These are phyloP conservation scores for Saccharomyces jurei DNA, from an alignment of 805 yeast genomes.

Conservation along the genomic window DNA sequence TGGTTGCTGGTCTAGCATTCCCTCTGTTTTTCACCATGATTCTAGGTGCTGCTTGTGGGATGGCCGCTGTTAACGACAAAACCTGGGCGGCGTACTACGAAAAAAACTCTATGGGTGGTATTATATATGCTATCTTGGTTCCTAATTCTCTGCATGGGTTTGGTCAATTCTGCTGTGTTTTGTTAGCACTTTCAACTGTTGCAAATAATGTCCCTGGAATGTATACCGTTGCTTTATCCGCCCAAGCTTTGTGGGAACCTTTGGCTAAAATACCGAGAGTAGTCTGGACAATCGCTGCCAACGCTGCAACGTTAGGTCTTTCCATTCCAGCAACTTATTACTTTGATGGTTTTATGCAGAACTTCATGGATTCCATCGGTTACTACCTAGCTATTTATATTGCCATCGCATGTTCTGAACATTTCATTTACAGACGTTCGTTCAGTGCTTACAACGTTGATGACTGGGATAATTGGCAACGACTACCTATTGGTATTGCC, in stretches of 20 bases:
- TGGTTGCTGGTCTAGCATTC: conserved; percentile 50
- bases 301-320: conserved; percentile 69
- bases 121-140: conserved; percentile 69
- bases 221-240: conserved; percentile 81
- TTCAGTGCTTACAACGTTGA: conserved; percentile 53
- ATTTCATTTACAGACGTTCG: conserved; percentile 65
- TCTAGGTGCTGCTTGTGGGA: conserved; percentile 79
- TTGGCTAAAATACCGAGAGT: conserved; percentile 72
- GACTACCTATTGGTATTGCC: conserved; percentile 68
- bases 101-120: conserved; percentile 63
- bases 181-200: conserved; percentile 76
- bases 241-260: conserved; percentile 74
- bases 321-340: conserved; percentile 80
- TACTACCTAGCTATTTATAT: conserved; percentile 85
- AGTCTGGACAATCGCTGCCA: conserved; percentile 70
- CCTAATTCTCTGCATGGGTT: conserved; percentile 74
- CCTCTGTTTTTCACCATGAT: conserved; percentile 67
- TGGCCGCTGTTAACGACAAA: conserved; percentile 46
- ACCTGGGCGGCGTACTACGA: conserved; percentile 44
- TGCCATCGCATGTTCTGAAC: conserved; percentile 67
- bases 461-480: conserved; percentile 46
- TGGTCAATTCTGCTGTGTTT: conserved; percentile 80
- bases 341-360: conserved; percentile 63
- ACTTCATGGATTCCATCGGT: conserved; percentile 86
- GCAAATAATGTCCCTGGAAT: conserved; percentile 89